These are phyloP conservation scores for Delphinella strobiligena DNA, from an alignment of 2,329 filamentous ascomycete genomes.

Conservation along the genomic window DNA sequence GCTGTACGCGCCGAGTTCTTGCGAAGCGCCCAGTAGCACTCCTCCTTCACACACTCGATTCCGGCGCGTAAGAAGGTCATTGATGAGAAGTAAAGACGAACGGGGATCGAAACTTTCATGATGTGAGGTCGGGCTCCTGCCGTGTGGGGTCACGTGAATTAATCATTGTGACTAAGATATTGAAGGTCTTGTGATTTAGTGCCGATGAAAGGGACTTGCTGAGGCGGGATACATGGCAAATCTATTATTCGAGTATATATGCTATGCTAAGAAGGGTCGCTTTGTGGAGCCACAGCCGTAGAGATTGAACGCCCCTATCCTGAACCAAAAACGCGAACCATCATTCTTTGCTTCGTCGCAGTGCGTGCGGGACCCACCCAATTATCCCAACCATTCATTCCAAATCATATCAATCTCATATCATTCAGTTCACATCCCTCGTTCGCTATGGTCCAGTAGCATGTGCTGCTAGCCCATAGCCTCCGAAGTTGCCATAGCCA, in stretches of 20 bases:
- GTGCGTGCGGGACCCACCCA: no score
- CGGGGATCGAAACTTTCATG: background rate
- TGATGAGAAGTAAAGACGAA: no score
- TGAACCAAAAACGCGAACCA: no score
- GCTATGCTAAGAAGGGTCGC: background rate
- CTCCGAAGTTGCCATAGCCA: constrained; percentile 1
- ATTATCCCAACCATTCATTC: no score
- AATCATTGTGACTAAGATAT: constrained; percentile 6
- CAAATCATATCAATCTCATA: no score
- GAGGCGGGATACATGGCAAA: background rate
- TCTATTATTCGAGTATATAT: background rate
- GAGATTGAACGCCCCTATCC: no score
- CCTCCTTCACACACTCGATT: no score
- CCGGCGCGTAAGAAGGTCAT: no score
- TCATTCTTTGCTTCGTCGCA: no score
- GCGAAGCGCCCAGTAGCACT: no score
- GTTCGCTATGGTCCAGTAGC: background rate
- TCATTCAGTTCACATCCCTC: no score
- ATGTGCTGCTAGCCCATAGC: background rate
- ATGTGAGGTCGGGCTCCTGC: constrained; percentile 1
- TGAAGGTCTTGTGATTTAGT: constrained; percentile 6
- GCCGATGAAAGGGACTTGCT: background rate
- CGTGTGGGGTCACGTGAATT: constrained; percentile 6
- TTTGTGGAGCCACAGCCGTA: no score
- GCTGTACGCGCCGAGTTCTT: background rate